These are phyloP conservation scores for Claviceps africana DNA, from an alignment of 2,329 filamentous ascomycete genomes.

Conservation along the genomic window DNA sequence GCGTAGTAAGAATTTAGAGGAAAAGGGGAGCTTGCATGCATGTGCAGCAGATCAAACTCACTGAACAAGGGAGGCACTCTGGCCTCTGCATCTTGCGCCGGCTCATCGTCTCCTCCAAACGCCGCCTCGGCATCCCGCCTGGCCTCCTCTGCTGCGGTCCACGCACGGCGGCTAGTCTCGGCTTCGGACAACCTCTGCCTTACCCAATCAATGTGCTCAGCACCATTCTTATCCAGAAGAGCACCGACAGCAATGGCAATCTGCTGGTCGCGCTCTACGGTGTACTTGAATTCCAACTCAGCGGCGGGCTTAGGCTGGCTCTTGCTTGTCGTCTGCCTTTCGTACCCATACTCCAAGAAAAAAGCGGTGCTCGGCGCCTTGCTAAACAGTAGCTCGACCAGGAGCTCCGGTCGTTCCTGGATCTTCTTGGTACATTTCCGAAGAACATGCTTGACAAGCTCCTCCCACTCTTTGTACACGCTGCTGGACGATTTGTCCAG, in stretches of 20 bases:
- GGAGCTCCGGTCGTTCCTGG: constrained; percentile 67
- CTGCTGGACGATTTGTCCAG: constrained; percentile 47
- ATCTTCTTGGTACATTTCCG: constrained; percentile 73
- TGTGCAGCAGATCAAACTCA: constrained; percentile 12
- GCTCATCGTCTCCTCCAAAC: constrained; percentile 14
- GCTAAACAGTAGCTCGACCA: constrained; percentile 89
- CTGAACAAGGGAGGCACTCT: constrained; percentile 20
- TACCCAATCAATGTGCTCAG: constrained; percentile 67
- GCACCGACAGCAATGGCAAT: constrained; percentile 68
- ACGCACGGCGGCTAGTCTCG: constrained; percentile 58
- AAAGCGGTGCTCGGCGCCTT: constrained; percentile 73
- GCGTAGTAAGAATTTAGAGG: no score
- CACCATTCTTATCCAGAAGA: constrained; percentile 65
- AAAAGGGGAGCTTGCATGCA: not conserved
- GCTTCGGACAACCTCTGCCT: constrained; percentile 56
- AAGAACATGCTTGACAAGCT: constrained; percentile 72
- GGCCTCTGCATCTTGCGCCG: constrained; percentile 12
- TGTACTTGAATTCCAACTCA: constrained; percentile 69
- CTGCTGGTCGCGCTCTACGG: constrained; percentile 53
- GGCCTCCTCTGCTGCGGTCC: constrained; percentile 58
- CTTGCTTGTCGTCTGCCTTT: constrained; percentile 60
- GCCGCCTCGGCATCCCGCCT: constrained; percentile 27
- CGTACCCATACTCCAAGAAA: constrained; percentile 82
- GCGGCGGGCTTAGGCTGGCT: constrained; percentile 55
- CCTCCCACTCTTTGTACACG: constrained; percentile 76